These are phyloP conservation scores for Colletotrichum incanum DNA, from an alignment of 2,329 filamentous ascomycete genomes.

Conservation along the genomic window DNA sequence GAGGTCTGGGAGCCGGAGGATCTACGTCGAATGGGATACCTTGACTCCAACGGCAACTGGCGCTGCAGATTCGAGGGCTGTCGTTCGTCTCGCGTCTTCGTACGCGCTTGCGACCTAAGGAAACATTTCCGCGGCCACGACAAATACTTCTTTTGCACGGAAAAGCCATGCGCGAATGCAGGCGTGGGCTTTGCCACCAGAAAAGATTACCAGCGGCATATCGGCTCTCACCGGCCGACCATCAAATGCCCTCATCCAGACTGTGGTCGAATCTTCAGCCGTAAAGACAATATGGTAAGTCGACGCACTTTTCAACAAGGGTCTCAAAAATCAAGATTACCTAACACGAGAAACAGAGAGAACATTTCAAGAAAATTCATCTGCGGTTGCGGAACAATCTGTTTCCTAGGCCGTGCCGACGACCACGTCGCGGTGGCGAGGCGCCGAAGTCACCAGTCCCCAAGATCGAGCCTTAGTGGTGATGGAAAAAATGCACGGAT, in stretches of 20 bases:
- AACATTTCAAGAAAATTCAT: constrained; percentile 35
- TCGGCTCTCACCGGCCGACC: constrained; percentile 30
- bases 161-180: constrained; percentile 20
- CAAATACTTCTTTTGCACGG: constrained; percentile 33
- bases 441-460: not conserved
- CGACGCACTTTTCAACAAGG: fast-evolving
- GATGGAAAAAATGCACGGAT: no score
- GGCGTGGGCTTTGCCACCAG: constrained; percentile 26
- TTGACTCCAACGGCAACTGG: constrained; percentile 30
- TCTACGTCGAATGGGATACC: constrained; percentile 31
- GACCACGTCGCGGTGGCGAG: not conserved
- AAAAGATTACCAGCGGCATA: constrained; percentile 32
- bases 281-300: constrained; percentile 31
- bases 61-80: constrained; percentile 25
- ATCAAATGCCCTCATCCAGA: constrained; percentile 26
- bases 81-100: constrained; percentile 15
- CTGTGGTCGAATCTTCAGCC: constrained; percentile 28
- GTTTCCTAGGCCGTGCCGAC: constrained; percentile 23
- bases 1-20: constrained; percentile 29
- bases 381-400: constrained; percentile 20
- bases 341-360: constrained; percentile 9
- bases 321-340: not conserved
- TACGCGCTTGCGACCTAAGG: constrained; percentile 30
- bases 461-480: not conserved
- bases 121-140: constrained; percentile 34